These are phyloP conservation scores for Halophytophthora polymorphica DNA, from an alignment of 352 stramenopile genomes.

Conservation along the genomic window DNA sequence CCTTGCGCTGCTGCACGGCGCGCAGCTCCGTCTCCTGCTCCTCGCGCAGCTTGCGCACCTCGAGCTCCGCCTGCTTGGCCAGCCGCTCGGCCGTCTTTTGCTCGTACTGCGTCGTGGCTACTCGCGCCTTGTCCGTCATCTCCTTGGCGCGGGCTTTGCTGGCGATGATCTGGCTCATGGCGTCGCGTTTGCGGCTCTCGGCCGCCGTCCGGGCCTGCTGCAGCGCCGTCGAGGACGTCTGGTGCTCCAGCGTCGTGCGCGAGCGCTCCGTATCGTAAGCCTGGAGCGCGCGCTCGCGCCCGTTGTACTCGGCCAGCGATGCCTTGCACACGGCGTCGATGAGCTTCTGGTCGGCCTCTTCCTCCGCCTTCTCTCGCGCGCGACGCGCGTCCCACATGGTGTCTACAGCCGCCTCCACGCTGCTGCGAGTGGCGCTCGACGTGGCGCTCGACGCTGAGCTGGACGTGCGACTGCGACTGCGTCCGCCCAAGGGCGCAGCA, in stretches of 20 bases:
- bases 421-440: conserved; percentile 21
- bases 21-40: conserved; percentile 42
- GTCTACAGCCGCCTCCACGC: conserved; percentile 38
- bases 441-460: conserved; percentile 16
- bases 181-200: conserved; percentile 56
- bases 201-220: conserved; percentile 39
- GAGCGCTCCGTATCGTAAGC: conserved; percentile 43
- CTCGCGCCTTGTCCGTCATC: conserved; percentile 60
- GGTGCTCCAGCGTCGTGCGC: conserved; percentile 23
- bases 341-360: conserved; percentile 66
- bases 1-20: conserved; percentile 52
- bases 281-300: conserved; percentile 58
- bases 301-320: conserved; percentile 72
- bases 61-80: conserved; percentile 45
- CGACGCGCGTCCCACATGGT: conserved; percentile 66
- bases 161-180: conserved; percentile 76
- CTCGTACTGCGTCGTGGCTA: conserved; percentile 58
- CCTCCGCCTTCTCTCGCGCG: conserved; percentile 45
- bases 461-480: conserved; percentile 2
- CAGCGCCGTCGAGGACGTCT: conserved; percentile 34
- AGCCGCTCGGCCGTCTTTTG: conserved; percentile 55
- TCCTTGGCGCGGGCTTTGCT: conserved; percentile 57
- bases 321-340: conserved; percentile 76
- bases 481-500: conserved; percentile 4
- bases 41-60: conserved; percentile 36